A percentile compares a stretch with the other conserved stretches of the same genome.
These are phyloP conservation scores for Pythium plurisporium DNA, from an alignment of 352 stramenopile species.

Conservation along the genomic window DNA sequence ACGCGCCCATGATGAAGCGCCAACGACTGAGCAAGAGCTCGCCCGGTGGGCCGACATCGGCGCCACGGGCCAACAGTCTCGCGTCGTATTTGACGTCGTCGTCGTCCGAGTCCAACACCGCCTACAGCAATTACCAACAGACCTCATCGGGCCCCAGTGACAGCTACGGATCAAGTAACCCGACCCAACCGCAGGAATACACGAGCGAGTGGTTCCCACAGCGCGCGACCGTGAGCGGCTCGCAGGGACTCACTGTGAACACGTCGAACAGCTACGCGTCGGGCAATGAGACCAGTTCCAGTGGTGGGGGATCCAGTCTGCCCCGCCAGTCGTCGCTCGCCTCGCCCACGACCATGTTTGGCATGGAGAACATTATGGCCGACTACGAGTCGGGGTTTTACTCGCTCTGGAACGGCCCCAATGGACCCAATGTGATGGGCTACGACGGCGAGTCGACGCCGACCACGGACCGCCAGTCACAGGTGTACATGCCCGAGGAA, in stretches of 20 bases:
- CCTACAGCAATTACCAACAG: slow-evolving; percentile 5
- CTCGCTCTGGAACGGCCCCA: slow-evolving; percentile 56
- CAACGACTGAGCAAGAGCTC: slow-evolving; percentile 6
- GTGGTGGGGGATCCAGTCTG: background rate
- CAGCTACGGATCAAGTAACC: too few relatives aligned
- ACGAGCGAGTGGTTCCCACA: slow-evolving; percentile 18
- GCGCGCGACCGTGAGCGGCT: background rate
- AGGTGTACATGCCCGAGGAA: slow-evolving; percentile 43
- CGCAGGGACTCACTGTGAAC: slow-evolving; percentile 1
- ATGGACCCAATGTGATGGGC: slow-evolving; percentile 33
- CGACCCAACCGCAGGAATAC: slow-evolving; percentile 5
- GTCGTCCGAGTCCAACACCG: background rate
- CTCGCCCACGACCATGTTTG: slow-evolving; percentile 48
- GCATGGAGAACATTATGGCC: slow-evolving; percentile 52
- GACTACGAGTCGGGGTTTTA: slow-evolving; percentile 71
- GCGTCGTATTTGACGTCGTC: slow-evolving; percentile 16
- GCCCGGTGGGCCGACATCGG: background rate
- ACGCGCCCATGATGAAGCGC: background rate
- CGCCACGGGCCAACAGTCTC: slow-evolving; percentile 6
- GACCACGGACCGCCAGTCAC: background rate
- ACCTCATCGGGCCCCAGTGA: background rate
- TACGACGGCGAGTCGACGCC: slow-evolving; percentile 39
- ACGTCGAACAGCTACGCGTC: background rate
- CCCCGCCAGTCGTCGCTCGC: slow-evolving; percentile 25
- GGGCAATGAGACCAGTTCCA: background rate